Evolutionary conservation across 345 rosid species (phyloP), one percentile per base, ranked within the genome.

Genomic region (Sonneratia alba): DNA sequence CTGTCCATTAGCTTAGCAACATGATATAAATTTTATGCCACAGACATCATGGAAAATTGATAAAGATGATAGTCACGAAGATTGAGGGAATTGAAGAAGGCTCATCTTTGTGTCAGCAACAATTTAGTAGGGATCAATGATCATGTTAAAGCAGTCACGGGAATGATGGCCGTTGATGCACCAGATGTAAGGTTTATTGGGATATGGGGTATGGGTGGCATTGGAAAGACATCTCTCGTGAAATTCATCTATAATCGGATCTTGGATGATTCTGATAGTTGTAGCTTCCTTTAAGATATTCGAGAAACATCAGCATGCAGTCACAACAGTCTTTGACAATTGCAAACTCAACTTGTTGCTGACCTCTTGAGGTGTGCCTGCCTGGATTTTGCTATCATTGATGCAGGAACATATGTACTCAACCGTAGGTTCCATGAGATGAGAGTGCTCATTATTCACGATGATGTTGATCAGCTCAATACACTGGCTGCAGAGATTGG

Each of bases 361-460:
- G 11, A 59, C 67, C 67, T 71, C 40, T 1, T 4, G 21, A 62
- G 36, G 32, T 42, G 53, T 15, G 15, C 36, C 7, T 53, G 7
- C 36, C 1, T 0, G 4, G 0, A 57, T 9, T 8, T 71, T 42
- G 36, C 32, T 21, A n/a, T 6, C 18, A 22, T 16, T 56, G 73
- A 71, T 5, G 0, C 3, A 42, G 73, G 47, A 38, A 0, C 12
- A 45, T 0, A 7, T 19, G 4, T 34, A 3, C 43, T 70, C 19
- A 16, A 4, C 37, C 3, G 45, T 1, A 0, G 6, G 3, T 22
- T 56, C 24, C 1, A n/a, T 4, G n/a, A 16, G 4, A 61, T 0
- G 73, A 71, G 59, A 63, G 43, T 43, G 3, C 73, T 71, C 16
- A 18, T 71, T 37, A 49, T 71, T 63, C 67, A 59, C 6, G 73